These are phyloP conservation scores for Parasarocladium wereldwijsianum DNA, from an alignment of 2,329 filamentous ascomycete species.

Conservation along the genomic window DNA sequence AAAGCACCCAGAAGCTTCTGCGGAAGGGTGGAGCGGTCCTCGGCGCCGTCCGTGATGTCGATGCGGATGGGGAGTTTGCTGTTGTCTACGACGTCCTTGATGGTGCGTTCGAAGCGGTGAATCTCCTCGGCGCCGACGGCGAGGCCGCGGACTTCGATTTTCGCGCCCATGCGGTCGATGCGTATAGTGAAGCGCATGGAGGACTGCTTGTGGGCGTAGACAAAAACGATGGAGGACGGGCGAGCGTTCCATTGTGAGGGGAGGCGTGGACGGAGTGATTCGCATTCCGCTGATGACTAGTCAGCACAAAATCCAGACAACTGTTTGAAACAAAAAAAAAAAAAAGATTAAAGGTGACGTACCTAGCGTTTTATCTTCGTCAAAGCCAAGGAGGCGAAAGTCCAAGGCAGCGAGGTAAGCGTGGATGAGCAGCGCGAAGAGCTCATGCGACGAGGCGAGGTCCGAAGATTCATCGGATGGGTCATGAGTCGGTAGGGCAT, in stretches of 20 bases:
- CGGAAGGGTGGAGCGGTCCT: constrained; percentile 34
- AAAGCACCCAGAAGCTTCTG: constrained; percentile 48
- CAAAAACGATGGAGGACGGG: constrained; percentile 59
- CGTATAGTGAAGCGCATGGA: constrained; percentile 74
- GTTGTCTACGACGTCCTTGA: constrained; percentile 58
- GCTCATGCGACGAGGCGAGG: constrained; percentile 62
- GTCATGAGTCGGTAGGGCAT: constrained; percentile 40
- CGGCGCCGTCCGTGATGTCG: constrained; percentile 22
- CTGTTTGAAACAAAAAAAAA: constrained; percentile 5
- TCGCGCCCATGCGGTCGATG: constrained; percentile 65
- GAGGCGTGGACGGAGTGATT: constrained; percentile 45
- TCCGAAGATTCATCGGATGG: constrained; percentile 42
- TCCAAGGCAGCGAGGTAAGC: constrained; percentile 67
- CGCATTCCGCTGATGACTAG: constrained; percentile 36
- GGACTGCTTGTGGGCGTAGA: constrained; percentile 76
- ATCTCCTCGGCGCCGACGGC: constrained; percentile 72
- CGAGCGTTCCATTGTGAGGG: constrained; percentile 69
- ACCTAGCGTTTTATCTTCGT: constrained; percentile 67
- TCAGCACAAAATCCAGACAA: constrained; percentile 1
- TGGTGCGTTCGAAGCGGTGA: constrained; percentile 56
- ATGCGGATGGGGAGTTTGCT: constrained; percentile 41
- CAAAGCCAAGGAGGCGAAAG: constrained; percentile 71
- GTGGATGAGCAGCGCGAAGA: constrained; percentile 70
- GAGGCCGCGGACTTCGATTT: constrained; percentile 70
- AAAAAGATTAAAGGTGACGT: constrained; percentile 9